These are phyloP conservation scores for Termitomyces sp. DNA, from an alignment of 768 basidiomycete genomes.

Conservation along the genomic window DNA sequence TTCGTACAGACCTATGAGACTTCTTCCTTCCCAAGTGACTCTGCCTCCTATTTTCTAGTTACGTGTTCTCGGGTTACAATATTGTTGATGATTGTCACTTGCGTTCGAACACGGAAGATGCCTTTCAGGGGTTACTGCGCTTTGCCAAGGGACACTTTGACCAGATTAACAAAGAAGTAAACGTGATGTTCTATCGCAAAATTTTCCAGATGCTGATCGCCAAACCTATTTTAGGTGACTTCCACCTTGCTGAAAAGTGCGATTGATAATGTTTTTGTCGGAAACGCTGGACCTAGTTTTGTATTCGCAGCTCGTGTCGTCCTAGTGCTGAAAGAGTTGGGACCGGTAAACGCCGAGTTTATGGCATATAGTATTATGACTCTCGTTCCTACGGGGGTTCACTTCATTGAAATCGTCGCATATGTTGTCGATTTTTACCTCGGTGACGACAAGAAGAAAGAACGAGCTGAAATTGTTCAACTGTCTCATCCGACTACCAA, in stretches of 20 bases:
- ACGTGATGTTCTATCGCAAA: not conserved
- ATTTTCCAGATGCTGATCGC: not conserved
- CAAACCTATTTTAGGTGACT: not conserved
- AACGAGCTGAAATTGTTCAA: constrained; percentile 35
- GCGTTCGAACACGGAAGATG: constrained; percentile 31
- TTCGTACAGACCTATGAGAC: constrained; percentile 22
- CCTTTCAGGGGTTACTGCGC: constrained; percentile 24
- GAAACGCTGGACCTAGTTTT: constrained; percentile 18
- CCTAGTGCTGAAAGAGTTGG: constrained; percentile 12
- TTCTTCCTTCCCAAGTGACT: not conserved
- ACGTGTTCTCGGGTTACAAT: constrained; percentile 39
- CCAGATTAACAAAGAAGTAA: constrained; percentile 17
- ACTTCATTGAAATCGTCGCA: constrained; percentile 51
- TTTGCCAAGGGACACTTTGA: constrained; percentile 27
- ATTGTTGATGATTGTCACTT: constrained; percentile 42
- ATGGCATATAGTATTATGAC: constrained; percentile 46
- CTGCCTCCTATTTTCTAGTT: constrained; percentile 23
- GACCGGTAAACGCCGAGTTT: constrained; percentile 25
- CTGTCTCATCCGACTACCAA: constrained; percentile 24
- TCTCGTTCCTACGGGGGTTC: constrained; percentile 46
- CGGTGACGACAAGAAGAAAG: constrained; percentile 28
- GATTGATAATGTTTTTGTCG: constrained; percentile 15
- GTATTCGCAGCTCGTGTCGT: constrained; percentile 27
- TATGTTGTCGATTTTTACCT: constrained; percentile 60
- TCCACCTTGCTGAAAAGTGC: not conserved